Conservation (phyloP, 1,284 basidiomycete genomes). For the Phaffia rhodozyma region DNA sequence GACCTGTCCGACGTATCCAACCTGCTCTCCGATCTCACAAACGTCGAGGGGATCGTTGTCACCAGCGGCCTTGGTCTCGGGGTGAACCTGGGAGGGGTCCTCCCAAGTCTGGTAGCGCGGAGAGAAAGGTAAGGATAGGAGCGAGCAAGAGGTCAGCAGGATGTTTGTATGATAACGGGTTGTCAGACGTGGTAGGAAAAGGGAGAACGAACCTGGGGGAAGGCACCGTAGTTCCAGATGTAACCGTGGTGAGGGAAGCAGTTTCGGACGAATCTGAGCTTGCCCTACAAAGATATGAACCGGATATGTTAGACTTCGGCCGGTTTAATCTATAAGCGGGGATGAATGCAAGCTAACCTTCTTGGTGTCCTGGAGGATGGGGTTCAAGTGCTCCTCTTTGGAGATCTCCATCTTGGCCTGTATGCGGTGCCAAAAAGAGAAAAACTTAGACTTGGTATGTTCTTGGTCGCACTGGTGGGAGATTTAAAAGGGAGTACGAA, state of each 20-base stretch:
- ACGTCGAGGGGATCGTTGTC: slow-evolving; percentile 99
- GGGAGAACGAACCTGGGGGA: slow-evolving; percentile 63
- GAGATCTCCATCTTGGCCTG: slow-evolving; percentile 91
- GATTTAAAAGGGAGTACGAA: slow-evolving; percentile 24
- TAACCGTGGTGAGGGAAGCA: slow-evolving; percentile 99
- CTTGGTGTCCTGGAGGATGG: slow-evolving; percentile 98
- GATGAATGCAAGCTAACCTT: slow-evolving; percentile 39
- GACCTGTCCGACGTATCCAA: slow-evolving; percentile 93
- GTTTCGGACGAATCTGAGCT: slow-evolving; percentile 94
- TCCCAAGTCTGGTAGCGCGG: slow-evolving; percentile 75
- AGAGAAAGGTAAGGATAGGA: slow-evolving; percentile 15
- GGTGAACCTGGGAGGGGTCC: slow-evolving; percentile 73
- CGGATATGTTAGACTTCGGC: background rate
- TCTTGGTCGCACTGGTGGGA: background rate
- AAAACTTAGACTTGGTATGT: background rate
- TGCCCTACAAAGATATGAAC: slow-evolving; percentile 45
- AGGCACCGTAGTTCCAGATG: slow-evolving; percentile 97
- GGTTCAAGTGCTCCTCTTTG: slow-evolving; percentile 95
- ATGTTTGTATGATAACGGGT: background rate
- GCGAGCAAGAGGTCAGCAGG: slow-evolving; percentile 2
- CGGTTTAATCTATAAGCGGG: background rate
- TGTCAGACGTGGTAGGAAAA: background rate
- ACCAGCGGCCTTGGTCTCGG: slow-evolving; percentile 97
- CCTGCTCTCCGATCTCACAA: slow-evolving; percentile 98
- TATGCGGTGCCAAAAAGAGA: background rate